Percentiles rank a stretch among this genome's conserved stretches.
Evolutionary conservation across 257 asterid genomes (phyloP).

Genomic region (Penstemon newberryi): DNA sequence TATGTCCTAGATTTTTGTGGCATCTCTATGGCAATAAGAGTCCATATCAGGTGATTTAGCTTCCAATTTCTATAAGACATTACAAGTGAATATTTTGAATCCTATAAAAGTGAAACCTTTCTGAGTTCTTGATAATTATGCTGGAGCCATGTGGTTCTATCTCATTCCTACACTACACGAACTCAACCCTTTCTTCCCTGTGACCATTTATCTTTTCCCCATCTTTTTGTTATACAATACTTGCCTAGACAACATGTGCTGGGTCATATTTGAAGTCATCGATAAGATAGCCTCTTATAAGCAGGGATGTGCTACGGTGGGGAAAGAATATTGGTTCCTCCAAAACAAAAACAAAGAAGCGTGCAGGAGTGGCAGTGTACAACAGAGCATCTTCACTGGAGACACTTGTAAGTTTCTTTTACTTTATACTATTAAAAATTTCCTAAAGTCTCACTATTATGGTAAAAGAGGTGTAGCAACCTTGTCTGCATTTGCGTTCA

Average conservation of each 20-base stretch:
- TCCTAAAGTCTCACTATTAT: constrained; percentile 11
- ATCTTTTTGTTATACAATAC: neutral
- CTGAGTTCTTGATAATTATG: constrained; percentile 4
- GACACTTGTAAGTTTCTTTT: constrained; percentile 69
- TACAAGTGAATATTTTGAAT: neutral
- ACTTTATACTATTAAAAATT: constrained; percentile 7
- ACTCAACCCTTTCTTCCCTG: neutral
- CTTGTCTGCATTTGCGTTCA: neutral
- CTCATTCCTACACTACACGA: constrained; percentile 10
- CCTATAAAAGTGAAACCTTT: neutral
- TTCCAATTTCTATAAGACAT: neutral
- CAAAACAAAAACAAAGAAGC: constrained; percentile 81
- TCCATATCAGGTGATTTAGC: neutral
- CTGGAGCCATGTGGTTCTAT: constrained; percentile 7
- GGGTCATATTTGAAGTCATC: constrained; percentile 9
- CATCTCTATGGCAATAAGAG: neutral
- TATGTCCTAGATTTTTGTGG: neutral
- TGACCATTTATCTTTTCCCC: neutral
- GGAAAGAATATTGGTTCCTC: constrained; percentile 90
- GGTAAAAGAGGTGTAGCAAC: constrained; percentile 14
- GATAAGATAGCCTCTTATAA: constrained; percentile 26
- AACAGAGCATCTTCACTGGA: constrained; percentile 94
- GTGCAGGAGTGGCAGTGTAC: constrained; percentile 96
- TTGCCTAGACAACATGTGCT: neutral
- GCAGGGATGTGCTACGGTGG: constrained; percentile 94